Percentiles rank a stretch among this genome's conserved stretches.
Evolutionary conservation across 2,329 filamentous ascomycete genomes (phyloP).

Genomic region (Westerdykella aurantiaca): DNA sequence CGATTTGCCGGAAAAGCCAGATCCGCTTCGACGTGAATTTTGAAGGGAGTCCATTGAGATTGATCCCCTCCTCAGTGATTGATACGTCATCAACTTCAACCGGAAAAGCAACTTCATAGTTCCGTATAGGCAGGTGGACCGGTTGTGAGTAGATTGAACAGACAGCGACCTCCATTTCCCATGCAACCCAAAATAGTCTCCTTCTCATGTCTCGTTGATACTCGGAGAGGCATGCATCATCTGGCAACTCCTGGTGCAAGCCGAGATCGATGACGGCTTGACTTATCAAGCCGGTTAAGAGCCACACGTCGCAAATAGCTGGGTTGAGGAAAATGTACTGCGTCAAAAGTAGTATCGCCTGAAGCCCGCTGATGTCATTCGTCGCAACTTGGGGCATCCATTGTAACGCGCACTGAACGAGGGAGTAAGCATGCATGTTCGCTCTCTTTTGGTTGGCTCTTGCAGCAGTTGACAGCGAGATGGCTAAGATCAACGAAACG

Average conservation of each 20-base stretch:
- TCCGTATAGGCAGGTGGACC: conserved; percentile 25
- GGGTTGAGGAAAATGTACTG: conserved; percentile 36
- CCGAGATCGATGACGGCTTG: conserved; percentile 34
- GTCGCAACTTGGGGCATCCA: conserved; percentile 34
- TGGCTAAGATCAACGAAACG: conserved; percentile 35
- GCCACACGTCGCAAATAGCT: conserved; percentile 34
- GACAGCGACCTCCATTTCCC: conserved; percentile 36
- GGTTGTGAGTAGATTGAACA: conserved; percentile 31
- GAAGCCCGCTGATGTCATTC: conserved; percentile 31
- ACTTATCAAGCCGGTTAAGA: conserved; percentile 33
- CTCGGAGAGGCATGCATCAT: conserved; percentile 19
- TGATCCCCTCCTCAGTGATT: conserved; percentile 24
- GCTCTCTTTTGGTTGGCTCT: conserved; percentile 29
- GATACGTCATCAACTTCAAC: conserved; percentile 31
- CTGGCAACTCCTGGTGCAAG: conserved; percentile 33
- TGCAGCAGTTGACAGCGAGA: conserved; percentile 31
- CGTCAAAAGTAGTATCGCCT: conserved; percentile 31
- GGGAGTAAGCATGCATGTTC: conserved; percentile 27
- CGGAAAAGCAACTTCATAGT: conserved; percentile 28
- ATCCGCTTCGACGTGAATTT: conserved; percentile 34
- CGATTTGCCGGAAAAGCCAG: conserved; percentile 30
- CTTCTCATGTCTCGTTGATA: conserved; percentile 35
- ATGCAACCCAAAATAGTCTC: conserved; percentile 34
- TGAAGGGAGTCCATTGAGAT: conserved; percentile 23
- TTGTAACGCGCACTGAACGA: conserved; percentile 33